Conservation (phyloP, 768 basidiomycete species). For the Pleurotus cornucopiae region DNA sequence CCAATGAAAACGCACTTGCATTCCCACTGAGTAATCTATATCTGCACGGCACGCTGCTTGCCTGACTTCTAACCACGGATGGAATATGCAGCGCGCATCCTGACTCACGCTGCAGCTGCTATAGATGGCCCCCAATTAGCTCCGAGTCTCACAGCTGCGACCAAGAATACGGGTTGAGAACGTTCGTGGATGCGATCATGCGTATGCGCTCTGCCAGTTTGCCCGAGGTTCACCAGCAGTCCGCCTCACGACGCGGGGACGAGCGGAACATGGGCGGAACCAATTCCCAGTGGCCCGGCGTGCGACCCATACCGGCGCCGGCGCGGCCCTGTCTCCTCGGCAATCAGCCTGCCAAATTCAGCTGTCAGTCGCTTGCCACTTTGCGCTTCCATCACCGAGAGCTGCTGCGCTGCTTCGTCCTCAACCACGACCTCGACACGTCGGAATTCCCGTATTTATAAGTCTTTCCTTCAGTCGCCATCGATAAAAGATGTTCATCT, state of each 20-base stretch:
- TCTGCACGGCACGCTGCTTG: neutral
- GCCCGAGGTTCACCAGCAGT: no score
- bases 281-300: neutral
- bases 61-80: constrained; percentile 6
- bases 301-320: constrained; percentile 4
- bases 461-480: no score
- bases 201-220: neutral
- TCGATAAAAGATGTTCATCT: constrained; percentile 38
- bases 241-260: no score
- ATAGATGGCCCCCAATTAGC: neutral
- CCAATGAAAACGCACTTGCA: neutral
- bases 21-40: no score
- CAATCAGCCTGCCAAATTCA: neutral
- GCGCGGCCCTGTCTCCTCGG: neutral
- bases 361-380: neutral
- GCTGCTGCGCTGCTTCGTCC: neutral
- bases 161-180: neutral
- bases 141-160: neutral
- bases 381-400: neutral
- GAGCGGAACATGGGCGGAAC: neutral
- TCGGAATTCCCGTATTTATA: no score
- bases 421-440: neutral
- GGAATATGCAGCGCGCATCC: constrained; percentile 5
- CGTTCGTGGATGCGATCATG: constrained; percentile 6
- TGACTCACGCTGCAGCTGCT: neutral